Evolutionary conservation across 192 early-diverging fungal genomes (phyloP), one percentile per base, ranked within the genome.

Genomic region (Mortierella alpina): DNA sequence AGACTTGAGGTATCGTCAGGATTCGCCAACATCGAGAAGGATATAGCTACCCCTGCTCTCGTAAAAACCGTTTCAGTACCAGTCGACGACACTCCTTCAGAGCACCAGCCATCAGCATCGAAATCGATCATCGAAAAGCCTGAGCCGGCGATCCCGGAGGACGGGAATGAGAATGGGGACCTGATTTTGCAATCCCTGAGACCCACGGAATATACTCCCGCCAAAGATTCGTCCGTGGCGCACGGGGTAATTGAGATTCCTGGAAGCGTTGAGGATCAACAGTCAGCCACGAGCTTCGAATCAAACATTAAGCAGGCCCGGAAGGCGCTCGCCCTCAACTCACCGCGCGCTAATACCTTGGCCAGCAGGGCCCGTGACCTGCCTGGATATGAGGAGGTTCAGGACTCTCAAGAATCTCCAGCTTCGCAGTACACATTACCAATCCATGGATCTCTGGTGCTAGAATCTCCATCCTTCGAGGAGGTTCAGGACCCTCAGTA

Each of bases 181-280:
- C 31, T 31, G 31, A 31, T 31, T 31, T 1, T 31, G 31, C 11
- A 55, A 55, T 8, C 1, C 22, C 22, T 18, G 53, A 9, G 14
- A 18, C 14, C 31, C 31, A 3, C 31, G 3, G 31, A 55, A 18
- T 8, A 8, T n/a, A 20, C n/a, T 55, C 7, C 8, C 7, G n/a
- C 15, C 1, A 55, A n/a, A 8, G 53, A 55, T 1, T 18, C 53
- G n/a, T 15, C 15, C 15, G 18, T 15, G 13, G 54, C 10, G 8
- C n/a, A 1, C 20, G n/a, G 22, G 1, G 45, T 23, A 5, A 68
- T 59, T 15, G 66, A 73, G 39, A 56, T 73, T 55, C 45, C 62
- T 10, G 23, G 54, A 5, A 73, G 71, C 13, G 62, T 73, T 5
- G 71, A 64, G 1, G 71, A 65, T 44, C 62, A 73, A 41, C 44